A percentile compares a stretch with the other conserved stretches of the same genome.
Evolutionary conservation across 1,139 yeast species (phyloP).

Genomic region (Kluyveromyces marxianus): DNA sequence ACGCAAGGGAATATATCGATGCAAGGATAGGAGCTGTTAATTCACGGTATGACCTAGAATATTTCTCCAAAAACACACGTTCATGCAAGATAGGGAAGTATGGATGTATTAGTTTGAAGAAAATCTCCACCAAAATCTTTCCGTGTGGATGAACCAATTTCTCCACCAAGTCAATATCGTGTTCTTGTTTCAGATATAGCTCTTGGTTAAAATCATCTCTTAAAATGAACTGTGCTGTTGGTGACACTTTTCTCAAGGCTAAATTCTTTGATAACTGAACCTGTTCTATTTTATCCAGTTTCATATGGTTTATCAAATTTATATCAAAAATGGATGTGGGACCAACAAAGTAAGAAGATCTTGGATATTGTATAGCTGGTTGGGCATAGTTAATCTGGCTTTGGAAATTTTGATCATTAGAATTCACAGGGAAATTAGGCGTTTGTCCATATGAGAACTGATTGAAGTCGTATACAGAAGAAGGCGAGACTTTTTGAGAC

Average conservation of each 20-base stretch:
- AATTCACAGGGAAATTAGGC: not conserved
- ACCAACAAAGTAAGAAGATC: constrained; percentile 71
- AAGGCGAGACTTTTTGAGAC: not conserved
- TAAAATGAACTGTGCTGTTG: constrained; percentile 54
- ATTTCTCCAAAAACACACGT: constrained; percentile 68
- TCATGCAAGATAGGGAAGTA: constrained; percentile 72
- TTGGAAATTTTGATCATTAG: constrained; percentile 1
- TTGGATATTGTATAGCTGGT: constrained; percentile 58
- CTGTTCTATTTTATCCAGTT: constrained; percentile 53
- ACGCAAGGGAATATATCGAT: constrained; percentile 65
- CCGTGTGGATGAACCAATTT: constrained; percentile 73
- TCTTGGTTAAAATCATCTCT: constrained; percentile 67
- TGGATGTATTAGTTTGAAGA: constrained; percentile 71
- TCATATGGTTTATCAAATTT: constrained; percentile 46
- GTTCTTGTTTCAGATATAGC: constrained; percentile 53
- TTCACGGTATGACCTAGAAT: constrained; percentile 68
- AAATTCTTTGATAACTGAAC: constrained; percentile 51
- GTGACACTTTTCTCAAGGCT: constrained; percentile 60
- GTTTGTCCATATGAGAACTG: not conserved
- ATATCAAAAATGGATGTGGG: constrained; percentile 65
- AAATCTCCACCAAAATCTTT: constrained; percentile 58
- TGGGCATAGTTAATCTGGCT: constrained; percentile 22
- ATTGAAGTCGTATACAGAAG: not conserved
- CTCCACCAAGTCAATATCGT: constrained; percentile 65
- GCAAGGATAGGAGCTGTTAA: constrained; percentile 72